Base-by-base conservation (phyloP, 2,329 filamentous ascomycete genomes). In the Basipetospora chlamydospora region DNA sequence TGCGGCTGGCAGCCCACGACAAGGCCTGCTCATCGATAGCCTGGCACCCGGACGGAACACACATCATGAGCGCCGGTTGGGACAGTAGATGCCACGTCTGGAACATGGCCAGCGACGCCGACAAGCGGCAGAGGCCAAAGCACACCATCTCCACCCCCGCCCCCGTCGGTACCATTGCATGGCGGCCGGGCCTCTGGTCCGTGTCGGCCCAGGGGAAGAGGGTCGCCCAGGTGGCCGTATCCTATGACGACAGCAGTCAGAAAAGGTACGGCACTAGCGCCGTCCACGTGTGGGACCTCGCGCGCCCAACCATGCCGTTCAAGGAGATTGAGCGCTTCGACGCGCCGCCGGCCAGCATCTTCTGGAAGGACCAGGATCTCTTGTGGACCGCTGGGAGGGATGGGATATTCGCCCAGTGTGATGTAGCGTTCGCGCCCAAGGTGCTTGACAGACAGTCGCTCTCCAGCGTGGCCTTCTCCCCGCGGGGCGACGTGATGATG, bases 211-310 rank as follows among this genome's bases (percentile, higher is more conserved):
- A 73, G 43, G 71, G 66, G 3, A 64, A 66, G 32, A 63, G 74
- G 30, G 68, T 70, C 2, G 73, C 74, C 1, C 73, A 79, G 47
- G 59, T 79, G 9, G 71, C 73, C 3, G 67, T 78, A 2, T 62
- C 70, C 1, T 77, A 80, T 47, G 68, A 77, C 40, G 72, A 73
- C 44, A 60, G 59, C 28, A 65, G 64, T 44, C 53, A 63, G 29
- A 67, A 64, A 39, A 61, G 65, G 7, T 66, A 67, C 37, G 73
- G 72, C 28, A 68, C 70, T 29, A 69, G 64, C 20, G 60, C 65
- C 0, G 71, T 79, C 11, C 74, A 80, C 39, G 61, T 80, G 15
- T 81, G 75, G 74, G 77, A 81, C 48, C 55, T 81, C n/a, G 75
- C 73, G 6, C 62, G 77, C 22, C 73, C 76, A 1, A 70, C 73